A percentile compares a stretch with the other conserved stretches of the same genome.
Evolutionary conservation across 257 asterid species (phyloP).

Genomic region (Misopates orontium): DNA sequence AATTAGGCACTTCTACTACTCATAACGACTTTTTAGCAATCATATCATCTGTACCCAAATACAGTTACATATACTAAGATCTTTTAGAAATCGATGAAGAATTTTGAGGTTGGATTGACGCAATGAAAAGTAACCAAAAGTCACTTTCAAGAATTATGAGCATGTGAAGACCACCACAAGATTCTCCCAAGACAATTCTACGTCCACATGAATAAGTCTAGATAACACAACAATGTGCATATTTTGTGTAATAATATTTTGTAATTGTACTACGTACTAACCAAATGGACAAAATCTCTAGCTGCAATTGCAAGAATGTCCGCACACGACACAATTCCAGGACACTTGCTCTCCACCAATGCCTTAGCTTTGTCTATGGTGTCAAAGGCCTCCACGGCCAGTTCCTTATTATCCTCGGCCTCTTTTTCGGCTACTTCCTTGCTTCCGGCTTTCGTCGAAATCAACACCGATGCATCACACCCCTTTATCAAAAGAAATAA

Average conservation of each 20-base stretch:
- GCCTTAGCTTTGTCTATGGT: constrained; percentile 64
- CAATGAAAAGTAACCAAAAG: constrained; percentile 8
- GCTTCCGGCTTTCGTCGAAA: constrained; percentile 62
- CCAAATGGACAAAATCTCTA: constrained; percentile 89
- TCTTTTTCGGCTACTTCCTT: constrained; percentile 72
- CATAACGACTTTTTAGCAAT: background rate
- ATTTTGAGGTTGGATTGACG: constrained; percentile 7
- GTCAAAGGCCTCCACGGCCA: constrained; percentile 76
- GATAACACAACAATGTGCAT: too few relatives aligned
- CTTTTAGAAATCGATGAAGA: background rate
- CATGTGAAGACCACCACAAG: constrained; percentile 32
- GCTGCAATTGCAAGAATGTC: constrained; percentile 94
- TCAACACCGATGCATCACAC: constrained; percentile 79
- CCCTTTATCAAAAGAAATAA: constrained; percentile 48
- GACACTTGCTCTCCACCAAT: constrained; percentile 83
- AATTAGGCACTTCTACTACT: background rate
- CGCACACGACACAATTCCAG: constrained; percentile 90
- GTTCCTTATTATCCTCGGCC: constrained; percentile 81
- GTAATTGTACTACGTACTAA: constrained; percentile 28
- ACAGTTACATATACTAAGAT: background rate
- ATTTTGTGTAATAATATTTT: background rate
- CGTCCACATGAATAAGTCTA: constrained; percentile 26
- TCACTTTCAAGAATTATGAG: constrained; percentile 32
- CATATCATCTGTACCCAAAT: constrained; percentile 1
- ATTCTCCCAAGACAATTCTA: background rate